Base-by-base conservation (phyloP, 2,329 filamentous ascomycete species). In the Microcyclospora pomicola region DNA sequence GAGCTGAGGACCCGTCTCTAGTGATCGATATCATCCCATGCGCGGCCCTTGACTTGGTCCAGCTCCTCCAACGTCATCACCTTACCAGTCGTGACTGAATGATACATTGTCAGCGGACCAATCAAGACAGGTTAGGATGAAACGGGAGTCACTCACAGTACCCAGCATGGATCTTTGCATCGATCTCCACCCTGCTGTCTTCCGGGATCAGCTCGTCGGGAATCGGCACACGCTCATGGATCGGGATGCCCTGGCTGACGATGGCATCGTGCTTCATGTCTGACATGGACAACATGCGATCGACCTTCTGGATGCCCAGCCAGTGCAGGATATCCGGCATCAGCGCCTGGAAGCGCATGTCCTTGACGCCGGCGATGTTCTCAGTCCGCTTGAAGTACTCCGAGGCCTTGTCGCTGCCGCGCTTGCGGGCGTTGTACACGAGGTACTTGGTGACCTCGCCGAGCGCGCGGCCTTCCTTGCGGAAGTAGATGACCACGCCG, bases 381-480 rank as follows among this genome's bases (percentile, higher is more conserved):
- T 95, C 88, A n/a, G 88, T 96, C 40, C 91, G 73, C 63, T 88
- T 81, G 68, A 96, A 96, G 65, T 96, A 96, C 60, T 93, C 85
- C 51, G 81, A 88, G 15, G 86, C 86, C 42, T 50, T 74, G 61
- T 87, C 82, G 46, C 76, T 73, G 47, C 81, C 81, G 51, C 82
- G 77, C 64, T 88, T 91, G 27, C 80, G 71, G 36, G 82, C 82
- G 57, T 88, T 91, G 67, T 88, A 73, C 54, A 93, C 86, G 58
- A 80, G 62, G 45, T 80, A 80, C 54, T 95, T 95, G 38, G 86
- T 93, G 24, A 98, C 91, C 61, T 98, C 91, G 37, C 91, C 91
- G 6, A 96, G 68, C 29, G 88, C 91, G 49, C 91, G 75, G 27
- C 91, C 91, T 66, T 98, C 91, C 60, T 98, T 98, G 49, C 91